These are phyloP conservation scores for Hypholoma sublateritium DNA, from an alignment of 768 basidiomycete genomes.

Conservation along the genomic window DNA sequence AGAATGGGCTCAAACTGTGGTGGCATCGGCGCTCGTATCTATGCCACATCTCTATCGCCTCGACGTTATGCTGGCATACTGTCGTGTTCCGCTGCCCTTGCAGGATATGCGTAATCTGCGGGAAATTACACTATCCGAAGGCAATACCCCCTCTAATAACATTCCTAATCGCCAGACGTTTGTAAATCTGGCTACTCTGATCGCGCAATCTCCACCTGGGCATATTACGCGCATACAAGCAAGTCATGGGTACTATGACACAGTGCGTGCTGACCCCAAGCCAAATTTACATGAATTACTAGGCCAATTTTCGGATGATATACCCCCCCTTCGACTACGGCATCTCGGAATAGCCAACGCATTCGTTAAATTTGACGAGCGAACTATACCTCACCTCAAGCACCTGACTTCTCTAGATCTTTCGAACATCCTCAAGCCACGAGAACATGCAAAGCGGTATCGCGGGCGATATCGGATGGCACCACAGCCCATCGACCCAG, in stretches of 20 bases:
- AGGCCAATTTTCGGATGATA: not conserved
- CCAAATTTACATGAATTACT: not conserved
- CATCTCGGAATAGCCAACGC: slow-evolving; percentile 1
- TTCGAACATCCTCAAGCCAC: not conserved
- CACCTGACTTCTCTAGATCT: slow-evolving; percentile 8
- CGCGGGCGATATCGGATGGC: not conserved
- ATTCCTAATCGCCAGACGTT: not conserved
- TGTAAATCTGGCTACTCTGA: not conserved
- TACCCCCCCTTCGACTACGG: not conserved
- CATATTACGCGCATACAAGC: not conserved
- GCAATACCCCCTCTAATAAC: not conserved
- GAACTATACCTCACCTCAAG: slow-evolving; percentile 1
- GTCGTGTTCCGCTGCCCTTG: not conserved
- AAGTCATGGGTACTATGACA: not conserved
- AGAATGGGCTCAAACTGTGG: not conserved
- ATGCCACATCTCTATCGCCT: not conserved
- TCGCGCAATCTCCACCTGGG: slow-evolving; percentile 2
- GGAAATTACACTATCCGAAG: slow-evolving; percentile 2
- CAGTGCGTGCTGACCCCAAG: not conserved
- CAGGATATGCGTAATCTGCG: not conserved
- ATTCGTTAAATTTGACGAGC: slow-evolving; percentile 2
- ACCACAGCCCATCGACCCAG: not conserved
- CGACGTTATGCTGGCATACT: not conserved
- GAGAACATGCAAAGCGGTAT: not conserved
- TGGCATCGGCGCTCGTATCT: not conserved